A percentile compares a stretch with the other conserved stretches of the same genome.
These are phyloP conservation scores for Camellia lanceoleosa DNA, from an alignment of 148 eudicot genomes.

Conservation along the genomic window DNA sequence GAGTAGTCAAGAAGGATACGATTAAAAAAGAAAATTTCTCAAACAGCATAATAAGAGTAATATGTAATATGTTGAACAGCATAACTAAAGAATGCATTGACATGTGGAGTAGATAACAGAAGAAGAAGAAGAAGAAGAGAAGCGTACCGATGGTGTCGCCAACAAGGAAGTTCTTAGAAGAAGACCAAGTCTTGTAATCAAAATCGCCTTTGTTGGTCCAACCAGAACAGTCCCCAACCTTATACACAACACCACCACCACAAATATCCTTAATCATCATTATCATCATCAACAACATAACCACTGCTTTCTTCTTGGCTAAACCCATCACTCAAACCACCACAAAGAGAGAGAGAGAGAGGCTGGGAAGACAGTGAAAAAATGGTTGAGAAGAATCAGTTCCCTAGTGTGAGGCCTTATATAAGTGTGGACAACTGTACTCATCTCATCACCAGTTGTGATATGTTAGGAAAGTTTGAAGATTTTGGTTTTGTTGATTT, in stretches of 20 bases:
- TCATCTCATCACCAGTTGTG: too few relatives aligned
- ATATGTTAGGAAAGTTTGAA: neutral
- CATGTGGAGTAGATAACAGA: too few relatives aligned
- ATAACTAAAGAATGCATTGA: too few relatives aligned
- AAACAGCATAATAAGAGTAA: too few relatives aligned
- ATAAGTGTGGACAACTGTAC: neutral
- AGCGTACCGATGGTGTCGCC: slow-evolving; percentile 34
- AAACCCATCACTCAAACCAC: slow-evolving; percentile 14
- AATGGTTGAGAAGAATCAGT: neutral
- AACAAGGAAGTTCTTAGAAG: slow-evolving; percentile 31
- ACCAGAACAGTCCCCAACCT: slow-evolving; percentile 41
- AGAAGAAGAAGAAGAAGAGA: neutral
- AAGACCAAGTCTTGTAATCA: slow-evolving; percentile 34
- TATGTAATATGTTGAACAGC: too few relatives aligned
- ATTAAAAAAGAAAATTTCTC: too few relatives aligned
- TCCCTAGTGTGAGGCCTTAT: neutral
- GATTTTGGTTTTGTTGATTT: neutral
- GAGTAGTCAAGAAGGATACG: too few relatives aligned
- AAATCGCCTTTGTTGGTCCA: slow-evolving; percentile 30
- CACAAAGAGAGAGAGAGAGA: neutral
- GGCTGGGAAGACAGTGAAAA: neutral
- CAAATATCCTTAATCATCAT: neutral
- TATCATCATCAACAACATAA: slow-evolving; percentile 14
- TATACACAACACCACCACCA: slow-evolving; percentile 24
- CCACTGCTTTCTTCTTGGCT: neutral